Base-by-base conservation (phyloP, 495 filamentous ascomycete genomes). In the Bathelium albidoporum region DNA sequence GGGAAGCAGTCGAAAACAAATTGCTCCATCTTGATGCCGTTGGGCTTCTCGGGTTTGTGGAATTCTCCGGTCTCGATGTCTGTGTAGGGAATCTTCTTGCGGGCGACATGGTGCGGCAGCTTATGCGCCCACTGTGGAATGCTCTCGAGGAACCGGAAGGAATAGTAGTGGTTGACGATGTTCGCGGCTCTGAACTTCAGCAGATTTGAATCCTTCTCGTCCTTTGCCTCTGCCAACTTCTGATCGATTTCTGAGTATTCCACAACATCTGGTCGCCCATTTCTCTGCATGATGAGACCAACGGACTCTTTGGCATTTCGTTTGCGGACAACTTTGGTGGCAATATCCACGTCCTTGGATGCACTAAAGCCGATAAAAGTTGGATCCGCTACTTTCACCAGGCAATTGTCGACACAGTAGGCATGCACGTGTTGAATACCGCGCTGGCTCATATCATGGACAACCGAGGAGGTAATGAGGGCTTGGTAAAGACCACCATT, bases 111-210 rank as follows among this genome's bases (percentile, higher is more conserved):
- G 73, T 97, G 95, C 1, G 93, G 94, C 32, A 99, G 82, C 67
- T 83, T 82, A 77, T 93, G 85, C 22, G 84, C 83, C 87, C 87
- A 96, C 68, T 85, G 80, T 59, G 93, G 90, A 68, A 97, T 95
- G 49, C 83, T 86, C 73, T 96, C 88, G 59, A 99, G 81, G 80
- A 97, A 99, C 62, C 83, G 79, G 81, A 91, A 95, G 36, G 88
- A 92, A 80, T 99, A 99, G 82, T 97, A 99, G 81, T 99, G 94
- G 82, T 99, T 99, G 77, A 99, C 94, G 65, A 99, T 99, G 78
- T 99, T 99, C 66, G 92, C 94, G 59, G 94, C 93, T 49, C 94
- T 87, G 86, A 95, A 97, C 77, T 90, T 95, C 72, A 99, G 83
- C 60, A 97, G 79, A 52, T 84, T 85, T 1, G 82, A 80, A 70